These are phyloP conservation scores for Ogataea hybrid DNA, from an alignment of 1,139 yeast genomes.

Conservation along the genomic window DNA sequence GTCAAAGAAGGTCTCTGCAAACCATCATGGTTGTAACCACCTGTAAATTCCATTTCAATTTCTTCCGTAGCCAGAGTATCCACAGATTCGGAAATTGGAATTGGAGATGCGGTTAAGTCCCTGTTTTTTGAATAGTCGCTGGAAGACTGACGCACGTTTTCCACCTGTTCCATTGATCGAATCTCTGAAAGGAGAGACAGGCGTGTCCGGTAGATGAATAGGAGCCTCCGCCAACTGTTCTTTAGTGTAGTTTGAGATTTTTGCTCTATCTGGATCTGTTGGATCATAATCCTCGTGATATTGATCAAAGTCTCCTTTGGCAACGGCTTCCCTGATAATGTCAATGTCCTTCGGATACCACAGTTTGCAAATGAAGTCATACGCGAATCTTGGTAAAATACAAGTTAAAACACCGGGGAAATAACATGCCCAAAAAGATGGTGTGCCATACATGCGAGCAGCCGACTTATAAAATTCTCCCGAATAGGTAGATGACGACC, in stretches of 20 bases:
- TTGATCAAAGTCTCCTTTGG: slow-evolving; percentile 49
- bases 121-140: slow-evolving; percentile 25
- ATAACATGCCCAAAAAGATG: slow-evolving; percentile 79
- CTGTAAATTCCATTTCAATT: slow-evolving; percentile 46
- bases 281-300: slow-evolving; percentile 60
- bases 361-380: slow-evolving; percentile 60
- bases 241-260: slow-evolving; percentile 48
- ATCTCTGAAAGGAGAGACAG: slow-evolving; percentile 39
- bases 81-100: slow-evolving; percentile 22
- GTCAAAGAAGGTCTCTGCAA: slow-evolving; percentile 28
- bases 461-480: slow-evolving; percentile 78
- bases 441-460: slow-evolving; percentile 66
- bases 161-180: slow-evolving; percentile 35
- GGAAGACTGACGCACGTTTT: slow-evolving; percentile 26
- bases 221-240: slow-evolving; percentile 64
- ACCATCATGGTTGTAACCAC: slow-evolving; percentile 22
- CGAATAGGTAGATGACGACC: slow-evolving; percentile 63
- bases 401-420: slow-evolving; percentile 71
- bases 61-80: slow-evolving; percentile 44
- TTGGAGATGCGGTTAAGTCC: slow-evolving; percentile 16
- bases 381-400: slow-evolving; percentile 72
- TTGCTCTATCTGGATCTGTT: slow-evolving; percentile 51
- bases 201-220: slow-evolving; percentile 36
- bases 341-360: slow-evolving; percentile 79
- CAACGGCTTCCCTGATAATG: slow-evolving; percentile 75